A percentile compares a stretch with the other conserved stretches of the same genome.
These are phyloP conservation scores for Middelhovenomyces tepae DNA, from an alignment of 805 yeast genomes.

Conservation along the genomic window DNA sequence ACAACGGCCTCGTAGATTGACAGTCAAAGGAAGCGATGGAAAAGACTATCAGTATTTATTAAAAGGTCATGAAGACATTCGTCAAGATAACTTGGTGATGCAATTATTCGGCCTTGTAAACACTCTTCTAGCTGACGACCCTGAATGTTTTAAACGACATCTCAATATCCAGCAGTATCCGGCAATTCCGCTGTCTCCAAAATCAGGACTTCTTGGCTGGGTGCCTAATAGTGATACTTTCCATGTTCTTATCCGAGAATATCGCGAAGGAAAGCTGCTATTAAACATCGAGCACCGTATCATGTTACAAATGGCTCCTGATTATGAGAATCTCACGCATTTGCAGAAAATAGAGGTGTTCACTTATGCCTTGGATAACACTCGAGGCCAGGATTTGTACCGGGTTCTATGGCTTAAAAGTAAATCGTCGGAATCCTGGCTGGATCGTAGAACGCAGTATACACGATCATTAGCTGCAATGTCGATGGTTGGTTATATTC, in stretches of 20 bases:
- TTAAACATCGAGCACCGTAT: slow-evolving; percentile 90
- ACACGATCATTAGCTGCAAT: slow-evolving; percentile 94
- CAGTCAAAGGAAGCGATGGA: slow-evolving; percentile 83
- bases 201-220: slow-evolving; percentile 95
- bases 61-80: slow-evolving; percentile 96
- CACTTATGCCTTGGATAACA: slow-evolving; percentile 89
- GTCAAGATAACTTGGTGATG: slow-evolving; percentile 97
- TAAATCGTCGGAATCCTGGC: slow-evolving; percentile 94
- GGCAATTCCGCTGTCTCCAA: slow-evolving; percentile 93
- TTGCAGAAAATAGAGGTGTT: slow-evolving; percentile 94
- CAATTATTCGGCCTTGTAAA: slow-evolving; percentile 94
- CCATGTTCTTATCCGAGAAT: slow-evolving; percentile 85
- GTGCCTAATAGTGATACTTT: slow-evolving; percentile 96
- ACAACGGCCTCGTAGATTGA: slow-evolving; percentile 85
- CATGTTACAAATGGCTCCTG: slow-evolving; percentile 97
- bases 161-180: slow-evolving; percentile 86
- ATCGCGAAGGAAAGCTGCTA: slow-evolving; percentile 83
- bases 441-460: slow-evolving; percentile 92
- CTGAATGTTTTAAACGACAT: slow-evolving; percentile 94
- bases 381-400: slow-evolving; percentile 92
- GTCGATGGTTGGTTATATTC: slow-evolving; percentile 97
- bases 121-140: slow-evolving; percentile 76
- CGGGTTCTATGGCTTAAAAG: slow-evolving; percentile 95
- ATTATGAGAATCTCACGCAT: slow-evolving; percentile 80
- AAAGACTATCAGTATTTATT: slow-evolving; percentile 72